phyloP scores from a whole-genome alignment of 441 rosid genomes.

The Syzygium malaccense region DNA sequence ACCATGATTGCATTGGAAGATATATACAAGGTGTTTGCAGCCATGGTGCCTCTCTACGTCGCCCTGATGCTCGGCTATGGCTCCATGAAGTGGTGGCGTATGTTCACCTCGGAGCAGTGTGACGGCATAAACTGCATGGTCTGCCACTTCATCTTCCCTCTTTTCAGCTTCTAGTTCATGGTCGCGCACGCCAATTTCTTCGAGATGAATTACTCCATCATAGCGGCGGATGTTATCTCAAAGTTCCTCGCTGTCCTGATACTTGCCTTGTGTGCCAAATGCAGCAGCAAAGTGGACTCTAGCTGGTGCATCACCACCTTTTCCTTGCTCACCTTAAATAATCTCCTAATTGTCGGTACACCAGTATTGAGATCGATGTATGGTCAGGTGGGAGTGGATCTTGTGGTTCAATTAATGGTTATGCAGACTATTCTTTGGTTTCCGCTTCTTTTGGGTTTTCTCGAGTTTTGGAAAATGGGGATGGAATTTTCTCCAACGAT shows the following conservation, averaged over 20 bases:
- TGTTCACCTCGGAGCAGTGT: not conserved
- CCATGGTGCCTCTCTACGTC: conserved; percentile 1
- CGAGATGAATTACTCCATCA: not conserved
- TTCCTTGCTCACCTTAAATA: not conserved
- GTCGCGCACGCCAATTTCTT: not conserved
- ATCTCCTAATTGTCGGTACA: not conserved
- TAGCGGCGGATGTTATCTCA: not conserved
- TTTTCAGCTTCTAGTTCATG: conserved; percentile 2
- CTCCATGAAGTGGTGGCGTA: conserved; percentile 3
- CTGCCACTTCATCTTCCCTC: conserved; percentile 3
- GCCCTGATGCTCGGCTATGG: not conserved
- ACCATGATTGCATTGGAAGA: too few relatives aligned
- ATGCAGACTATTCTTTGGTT: not conserved
- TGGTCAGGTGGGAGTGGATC: not conserved
- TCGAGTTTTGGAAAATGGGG: not conserved
- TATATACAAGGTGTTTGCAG: not conserved
- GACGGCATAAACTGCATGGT: not conserved
- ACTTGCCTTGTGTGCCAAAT: not conserved
- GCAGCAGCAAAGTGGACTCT: not conserved
- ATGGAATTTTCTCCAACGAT: not conserved
- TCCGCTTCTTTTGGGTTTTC: conserved; percentile 1
- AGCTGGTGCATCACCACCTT: conserved; percentile 5
- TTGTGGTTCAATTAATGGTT: not conserved
- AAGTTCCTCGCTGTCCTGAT: not conserved
- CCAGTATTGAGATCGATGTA: not conserved